phyloP scores from a whole-genome alignment of 805 yeast genomes.

The Cyberlindnera xishuangbannaensis region DNA sequence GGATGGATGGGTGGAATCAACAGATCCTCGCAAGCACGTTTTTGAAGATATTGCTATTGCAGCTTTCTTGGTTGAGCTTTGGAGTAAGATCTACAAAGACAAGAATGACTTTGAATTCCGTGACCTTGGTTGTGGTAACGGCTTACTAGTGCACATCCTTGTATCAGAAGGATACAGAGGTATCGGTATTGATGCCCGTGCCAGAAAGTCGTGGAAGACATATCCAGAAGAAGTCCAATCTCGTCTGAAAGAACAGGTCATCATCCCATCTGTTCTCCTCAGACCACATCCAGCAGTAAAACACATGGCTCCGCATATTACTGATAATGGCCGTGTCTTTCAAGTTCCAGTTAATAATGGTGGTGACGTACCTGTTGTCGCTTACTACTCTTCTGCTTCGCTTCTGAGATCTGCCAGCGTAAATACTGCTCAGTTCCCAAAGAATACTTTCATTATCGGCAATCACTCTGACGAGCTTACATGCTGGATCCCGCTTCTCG shows the following conservation, averaged over 20 bases:
- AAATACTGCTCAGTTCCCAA: constrained; percentile 60
- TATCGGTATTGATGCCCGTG: constrained; percentile 83
- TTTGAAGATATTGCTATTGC: constrained; percentile 96
- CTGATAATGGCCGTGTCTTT: constrained; percentile 58
- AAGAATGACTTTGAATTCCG: constrained; percentile 56
- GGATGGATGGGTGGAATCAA: constrained; percentile 84
- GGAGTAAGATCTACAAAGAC: constrained; percentile 50
- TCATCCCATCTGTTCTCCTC: constrained; percentile 70
- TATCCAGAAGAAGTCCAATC: constrained; percentile 63
- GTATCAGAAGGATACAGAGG: constrained; percentile 78
- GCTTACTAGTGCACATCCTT: constrained; percentile 71
- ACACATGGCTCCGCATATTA: constrained; percentile 44
- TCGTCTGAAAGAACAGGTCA: constrained; percentile 64
- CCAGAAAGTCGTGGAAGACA: constrained; percentile 78
- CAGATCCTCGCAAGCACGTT: constrained; percentile 93
- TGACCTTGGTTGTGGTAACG: constrained; percentile 95
- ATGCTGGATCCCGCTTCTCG: constrained; percentile 88
- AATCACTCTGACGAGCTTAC: constrained; percentile 95
- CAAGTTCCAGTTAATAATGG: constrained; percentile 33
- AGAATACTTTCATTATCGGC: constrained; percentile 78
- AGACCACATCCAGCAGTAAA: constrained; percentile 64
- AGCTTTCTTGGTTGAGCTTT: constrained; percentile 83
- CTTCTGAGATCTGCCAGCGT: constrained; percentile 48
- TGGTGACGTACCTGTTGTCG: constrained; percentile 39
- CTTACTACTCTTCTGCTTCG: constrained; percentile 38